A percentile compares a stretch with the other conserved stretches of the same genome.
Conservation (phyloP, 352 stramenopile genomes). For the Pythium utonaiense region DNA sequence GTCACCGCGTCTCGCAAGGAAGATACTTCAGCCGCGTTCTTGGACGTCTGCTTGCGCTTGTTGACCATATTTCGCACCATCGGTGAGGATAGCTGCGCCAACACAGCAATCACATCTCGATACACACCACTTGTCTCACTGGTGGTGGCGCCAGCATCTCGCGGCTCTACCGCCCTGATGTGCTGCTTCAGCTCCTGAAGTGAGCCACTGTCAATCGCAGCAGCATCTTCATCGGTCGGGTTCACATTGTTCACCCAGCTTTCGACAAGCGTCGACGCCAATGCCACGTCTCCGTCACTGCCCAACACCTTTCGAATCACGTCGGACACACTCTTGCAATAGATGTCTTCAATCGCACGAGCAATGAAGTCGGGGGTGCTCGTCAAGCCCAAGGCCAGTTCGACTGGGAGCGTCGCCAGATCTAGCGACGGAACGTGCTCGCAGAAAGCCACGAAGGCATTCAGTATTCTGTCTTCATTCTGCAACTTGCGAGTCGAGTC, state of each 20-base stretch:
- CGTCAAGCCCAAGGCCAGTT: constrained; percentile 19
- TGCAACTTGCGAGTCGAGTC: neutral
- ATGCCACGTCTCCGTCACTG: constrained; percentile 4
- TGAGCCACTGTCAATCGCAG: neutral
- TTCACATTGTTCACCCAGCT: constrained; percentile 14
- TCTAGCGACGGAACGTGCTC: constrained; percentile 17
- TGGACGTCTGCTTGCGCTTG: constrained; percentile 1
- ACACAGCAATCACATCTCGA: neutral
- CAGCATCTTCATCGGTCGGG: neutral
- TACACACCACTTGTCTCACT: neutral
- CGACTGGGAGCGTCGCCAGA: constrained; percentile 18
- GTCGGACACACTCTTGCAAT: constrained; percentile 24
- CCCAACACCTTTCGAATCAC: constrained; percentile 18
- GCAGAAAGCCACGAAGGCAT: constrained; percentile 24
- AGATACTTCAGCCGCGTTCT: neutral
- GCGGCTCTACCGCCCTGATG: constrained; percentile 2
- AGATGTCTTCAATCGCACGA: constrained; percentile 20
- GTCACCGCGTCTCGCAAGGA: constrained; percentile 14
- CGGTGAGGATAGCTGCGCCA: constrained; percentile 5
- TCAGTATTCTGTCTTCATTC: constrained; percentile 20
- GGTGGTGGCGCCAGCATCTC: neutral
- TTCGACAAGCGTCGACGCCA: constrained; percentile 6
- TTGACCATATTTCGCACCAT: constrained; percentile 2
- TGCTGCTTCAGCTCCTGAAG: constrained; percentile 9
- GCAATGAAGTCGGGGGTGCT: constrained; percentile 15